A percentile compares a stretch with the other conserved stretches of the same genome.
These are phyloP conservation scores for Zygoascus tannicola DNA, from an alignment of 805 yeast genomes.

Conservation along the genomic window DNA sequence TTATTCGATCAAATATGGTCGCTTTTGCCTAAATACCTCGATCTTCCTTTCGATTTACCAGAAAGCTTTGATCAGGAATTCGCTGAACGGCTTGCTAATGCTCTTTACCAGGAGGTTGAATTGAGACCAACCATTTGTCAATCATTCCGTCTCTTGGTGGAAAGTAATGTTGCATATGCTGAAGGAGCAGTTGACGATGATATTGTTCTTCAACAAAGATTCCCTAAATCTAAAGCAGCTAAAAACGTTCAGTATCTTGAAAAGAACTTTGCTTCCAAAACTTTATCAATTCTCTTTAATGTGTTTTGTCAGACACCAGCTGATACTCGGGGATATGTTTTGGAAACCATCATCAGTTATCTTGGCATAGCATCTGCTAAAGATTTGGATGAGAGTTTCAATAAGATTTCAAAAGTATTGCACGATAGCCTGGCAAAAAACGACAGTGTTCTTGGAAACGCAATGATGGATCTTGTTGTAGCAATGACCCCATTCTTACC, in stretches of 20 bases:
- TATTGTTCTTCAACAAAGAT: slow-evolving; percentile 47
- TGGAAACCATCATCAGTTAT: slow-evolving; percentile 79
- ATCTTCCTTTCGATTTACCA: slow-evolving; percentile 67
- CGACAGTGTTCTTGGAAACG: slow-evolving; percentile 30
- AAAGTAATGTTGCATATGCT: slow-evolving; percentile 57
- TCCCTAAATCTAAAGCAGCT: slow-evolving; percentile 47
- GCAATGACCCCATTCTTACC: slow-evolving; percentile 83
- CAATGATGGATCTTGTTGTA: slow-evolving; percentile 87
- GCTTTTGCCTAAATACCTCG: slow-evolving; percentile 79
- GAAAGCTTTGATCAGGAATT: slow-evolving; percentile 61
- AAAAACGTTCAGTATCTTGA: slow-evolving; percentile 55
- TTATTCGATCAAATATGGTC: slow-evolving; percentile 90
- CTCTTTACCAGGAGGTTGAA: slow-evolving; percentile 64
- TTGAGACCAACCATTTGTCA: slow-evolving; percentile 78
- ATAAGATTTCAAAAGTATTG: slow-evolving; percentile 73
- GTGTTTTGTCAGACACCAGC: slow-evolving; percentile 85
- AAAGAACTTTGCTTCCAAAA: slow-evolving; percentile 47
- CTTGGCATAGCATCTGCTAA: slow-evolving; percentile 56
- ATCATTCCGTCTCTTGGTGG: slow-evolving; percentile 67
- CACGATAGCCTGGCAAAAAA: slow-evolving; percentile 65
- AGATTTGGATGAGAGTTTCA: slow-evolving; percentile 67
- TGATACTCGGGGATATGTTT: slow-evolving; percentile 71
- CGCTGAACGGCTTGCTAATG: slow-evolving; percentile 65
- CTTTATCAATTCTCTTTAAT: slow-evolving; percentile 81
- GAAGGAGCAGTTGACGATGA: slow-evolving; percentile 54